Percentiles rank a stretch among this genome's conserved stretches.
These are phyloP conservation scores for Melaleuca alternifolia DNA, from an alignment of 345 rosid species.

Conservation along the genomic window DNA sequence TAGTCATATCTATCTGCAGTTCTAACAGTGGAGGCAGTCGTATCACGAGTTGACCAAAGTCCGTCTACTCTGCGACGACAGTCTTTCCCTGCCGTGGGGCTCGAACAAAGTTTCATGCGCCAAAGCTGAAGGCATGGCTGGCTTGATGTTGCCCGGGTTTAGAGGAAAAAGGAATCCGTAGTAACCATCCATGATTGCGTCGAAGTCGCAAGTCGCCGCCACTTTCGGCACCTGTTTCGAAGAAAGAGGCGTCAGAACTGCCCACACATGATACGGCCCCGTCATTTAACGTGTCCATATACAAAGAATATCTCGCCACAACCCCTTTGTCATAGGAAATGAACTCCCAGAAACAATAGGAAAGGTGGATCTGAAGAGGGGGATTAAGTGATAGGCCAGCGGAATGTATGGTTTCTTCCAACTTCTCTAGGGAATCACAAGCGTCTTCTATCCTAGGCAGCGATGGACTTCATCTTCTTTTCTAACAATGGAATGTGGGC, in stretches of 20 bases:
- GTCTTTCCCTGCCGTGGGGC: slow-evolving; percentile 56
- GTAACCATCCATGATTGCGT: slow-evolving; percentile 72
- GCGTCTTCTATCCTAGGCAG: too few species aligned
- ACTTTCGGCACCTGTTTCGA: slow-evolving; percentile 58
- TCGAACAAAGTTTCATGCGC: slow-evolving; percentile 28
- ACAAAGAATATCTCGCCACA: neutral
- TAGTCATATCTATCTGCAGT: neutral
- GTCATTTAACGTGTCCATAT: neutral
- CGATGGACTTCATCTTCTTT: neutral
- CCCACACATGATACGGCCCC: neutral
- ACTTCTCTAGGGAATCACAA: neutral
- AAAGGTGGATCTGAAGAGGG: neutral
- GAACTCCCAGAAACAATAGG: neutral
- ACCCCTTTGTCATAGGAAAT: neutral
- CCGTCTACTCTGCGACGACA: neutral
- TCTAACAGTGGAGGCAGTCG: neutral
- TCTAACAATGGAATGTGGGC: neutral
- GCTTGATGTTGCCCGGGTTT: slow-evolving; percentile 73
- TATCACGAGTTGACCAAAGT: neutral
- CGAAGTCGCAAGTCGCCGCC: slow-evolving; percentile 65
- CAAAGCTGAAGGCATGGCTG: slow-evolving; percentile 39
- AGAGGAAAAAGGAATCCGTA: slow-evolving; percentile 69
- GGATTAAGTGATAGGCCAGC: neutral
- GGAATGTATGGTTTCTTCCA: neutral
- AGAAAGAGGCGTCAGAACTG: neutral